Evolutionary conservation across 2,329 filamentous ascomycete species (phyloP), one percentile per base, ranked within the genome.

Genomic region (Paracorniculantispora psalliotae): DNA sequence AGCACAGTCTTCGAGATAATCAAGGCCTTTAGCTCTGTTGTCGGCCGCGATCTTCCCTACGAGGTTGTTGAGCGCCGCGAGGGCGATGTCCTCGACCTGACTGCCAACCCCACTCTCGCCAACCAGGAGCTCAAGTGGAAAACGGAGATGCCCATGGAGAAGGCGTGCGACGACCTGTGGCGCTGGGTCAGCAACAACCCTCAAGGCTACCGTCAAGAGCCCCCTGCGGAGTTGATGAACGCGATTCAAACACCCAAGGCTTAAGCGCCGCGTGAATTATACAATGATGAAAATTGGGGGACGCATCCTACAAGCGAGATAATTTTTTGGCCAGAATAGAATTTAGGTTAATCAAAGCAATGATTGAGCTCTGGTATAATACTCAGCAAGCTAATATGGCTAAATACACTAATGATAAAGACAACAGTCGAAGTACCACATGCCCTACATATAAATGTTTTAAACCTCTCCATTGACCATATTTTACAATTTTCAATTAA

Each of bases 1-100:
- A 96, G 89, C 75, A 99, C 94, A 23, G 94, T 99, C 59, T 94
- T 92, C 71, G 92, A 99, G 73, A 99, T 99, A 80, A 87, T 99
- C 83, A 91, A 93, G 66, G 92, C 94, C 57, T 99, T 99, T 79
- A 90, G 87, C 76, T 77, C 84, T 53, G 91, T 91, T 19, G 92
- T 97, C 23, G 94, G 94, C 62, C 88, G 86, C 53, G 86, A 94
- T 59, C 82, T 99, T 26, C 83, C 89, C 39, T 97, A 97, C 77
- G 82, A 97, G 72, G 89, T 97, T 60, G 90, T 88, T 9, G 86
- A 82, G 43, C 86, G 94, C 68, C 83, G 94, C 69, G 85, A 87
- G 41, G 94, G 94, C 57, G 94, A 99, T 70, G 94, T 99, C 19
- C 81, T 99, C 59, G 89, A 99, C 76, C 85, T 99, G 49, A 99